These are phyloP conservation scores for Silene latifolia DNA, from an alignment of 148 eudicot genomes.

Conservation along the genomic window DNA sequence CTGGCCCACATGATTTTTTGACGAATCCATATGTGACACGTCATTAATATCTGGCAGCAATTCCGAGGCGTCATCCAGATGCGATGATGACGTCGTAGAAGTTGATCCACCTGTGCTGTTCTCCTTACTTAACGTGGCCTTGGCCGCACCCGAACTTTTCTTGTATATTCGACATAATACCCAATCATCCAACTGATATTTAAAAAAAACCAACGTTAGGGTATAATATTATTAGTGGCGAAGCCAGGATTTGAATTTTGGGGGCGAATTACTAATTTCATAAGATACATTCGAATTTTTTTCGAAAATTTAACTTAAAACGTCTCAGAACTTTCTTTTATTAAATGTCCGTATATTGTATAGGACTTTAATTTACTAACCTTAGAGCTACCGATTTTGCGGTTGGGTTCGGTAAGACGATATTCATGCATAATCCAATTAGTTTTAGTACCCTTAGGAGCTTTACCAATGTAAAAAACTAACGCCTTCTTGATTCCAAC, in stretches of 20 bases:
- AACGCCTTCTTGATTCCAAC: constrained; percentile 80
- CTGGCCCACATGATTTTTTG: constrained; percentile 14
- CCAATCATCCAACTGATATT: constrained; percentile 74
- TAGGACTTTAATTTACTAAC: constrained; percentile 19
- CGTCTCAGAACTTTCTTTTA: no score
- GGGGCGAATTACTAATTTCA: no score
- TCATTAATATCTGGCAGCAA: constrained; percentile 48
- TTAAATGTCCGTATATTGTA: no score
- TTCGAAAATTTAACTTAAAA: no score
- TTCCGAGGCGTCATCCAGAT: constrained; percentile 50
- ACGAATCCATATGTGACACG: constrained; percentile 42
- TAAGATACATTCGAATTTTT: no score
- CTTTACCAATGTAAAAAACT: constrained; percentile 68
- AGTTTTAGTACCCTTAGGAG: constrained; percentile 76
- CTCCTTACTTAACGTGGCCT: constrained; percentile 31
- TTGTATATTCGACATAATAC: constrained; percentile 74
- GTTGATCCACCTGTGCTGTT: constrained; percentile 42
- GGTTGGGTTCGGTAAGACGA: constrained; percentile 45
- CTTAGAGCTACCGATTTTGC: constrained; percentile 46
- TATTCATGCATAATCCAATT: constrained; percentile 93
- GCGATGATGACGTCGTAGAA: constrained; percentile 51
- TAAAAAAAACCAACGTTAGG: no score
- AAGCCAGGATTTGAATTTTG: no score
- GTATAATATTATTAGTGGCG: no score
- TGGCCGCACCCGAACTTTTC: constrained; percentile 54